These are phyloP conservation scores for Endoconidiophora polonica DNA, from an alignment of 2,329 filamentous ascomycete genomes.

Conservation along the genomic window DNA sequence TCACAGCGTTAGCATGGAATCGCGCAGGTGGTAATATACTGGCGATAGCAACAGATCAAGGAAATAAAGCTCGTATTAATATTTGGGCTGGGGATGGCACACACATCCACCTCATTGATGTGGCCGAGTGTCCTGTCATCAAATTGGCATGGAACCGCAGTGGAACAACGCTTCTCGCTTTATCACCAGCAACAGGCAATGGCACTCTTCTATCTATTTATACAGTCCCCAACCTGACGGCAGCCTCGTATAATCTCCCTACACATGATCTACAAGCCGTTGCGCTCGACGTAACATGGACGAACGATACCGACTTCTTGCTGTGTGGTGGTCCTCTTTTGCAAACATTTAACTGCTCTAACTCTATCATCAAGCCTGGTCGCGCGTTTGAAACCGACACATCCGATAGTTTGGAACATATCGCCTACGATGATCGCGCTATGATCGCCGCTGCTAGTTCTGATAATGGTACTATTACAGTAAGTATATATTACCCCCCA, in stretches of 20 bases:
- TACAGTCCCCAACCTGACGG: constrained; percentile 24
- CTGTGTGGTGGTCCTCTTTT: constrained; percentile 41
- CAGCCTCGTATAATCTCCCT: constrained; percentile 24
- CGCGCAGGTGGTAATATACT: constrained; percentile 34
- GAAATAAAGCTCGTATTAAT: constrained; percentile 32
- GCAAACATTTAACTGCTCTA: constrained; percentile 29
- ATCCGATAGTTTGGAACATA: constrained; percentile 36
- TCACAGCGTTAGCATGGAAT: constrained; percentile 45
- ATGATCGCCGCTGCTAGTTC: constrained; percentile 40
- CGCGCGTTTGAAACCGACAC: constrained; percentile 36
- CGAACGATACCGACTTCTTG: constrained; percentile 39
- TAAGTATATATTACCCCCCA: constrained; percentile 23
- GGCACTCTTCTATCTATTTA: constrained; percentile 16
- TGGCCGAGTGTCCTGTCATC: constrained; percentile 42
- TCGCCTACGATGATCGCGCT: constrained; percentile 39
- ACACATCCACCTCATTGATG: constrained; percentile 35
- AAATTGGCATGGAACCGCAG: constrained; percentile 45
- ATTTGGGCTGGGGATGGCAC: constrained; percentile 39
- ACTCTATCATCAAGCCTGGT: constrained; percentile 28
- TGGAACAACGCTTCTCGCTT: constrained; percentile 36
- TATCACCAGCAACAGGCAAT: constrained; percentile 33
- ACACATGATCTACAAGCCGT: constrained; percentile 34
- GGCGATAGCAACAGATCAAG: constrained; percentile 40
- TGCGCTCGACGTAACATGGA: constrained; percentile 43
- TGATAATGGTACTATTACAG: constrained; percentile 40